Percentiles rank a stretch among this genome's conserved stretches.
These are phyloP conservation scores for Raphanus sativus DNA, from an alignment of 345 rosid genomes.

Conservation along the genomic window DNA sequence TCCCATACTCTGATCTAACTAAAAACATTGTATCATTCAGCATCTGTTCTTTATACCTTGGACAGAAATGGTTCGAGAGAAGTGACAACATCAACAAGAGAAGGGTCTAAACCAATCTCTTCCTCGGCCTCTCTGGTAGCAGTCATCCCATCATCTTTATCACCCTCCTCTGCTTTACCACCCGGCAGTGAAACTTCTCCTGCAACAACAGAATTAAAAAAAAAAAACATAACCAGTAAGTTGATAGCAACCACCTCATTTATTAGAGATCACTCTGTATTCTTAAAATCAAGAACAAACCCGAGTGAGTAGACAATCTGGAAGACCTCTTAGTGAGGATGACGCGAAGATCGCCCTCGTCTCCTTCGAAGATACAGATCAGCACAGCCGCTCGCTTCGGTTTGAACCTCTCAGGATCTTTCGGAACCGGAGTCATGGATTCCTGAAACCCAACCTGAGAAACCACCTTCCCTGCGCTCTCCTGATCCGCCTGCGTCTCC, in stretches of 20 bases:
- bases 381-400: slow-evolving; percentile 91
- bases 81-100: slow-evolving; percentile 62
- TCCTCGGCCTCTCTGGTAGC: slow-evolving; percentile 76
- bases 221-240: neutral
- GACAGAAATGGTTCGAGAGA: slow-evolving; percentile 84
- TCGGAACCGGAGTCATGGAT: slow-evolving; percentile 51
- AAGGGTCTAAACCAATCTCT: slow-evolving; percentile 74
- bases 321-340: slow-evolving; percentile 86
- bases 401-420: slow-evolving; percentile 52
- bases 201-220: too few relatives aligned
- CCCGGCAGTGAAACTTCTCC: slow-evolving; percentile 88
- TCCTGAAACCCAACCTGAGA: slow-evolving; percentile 84
- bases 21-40: neutral
- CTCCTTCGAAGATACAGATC: slow-evolving; percentile 87
- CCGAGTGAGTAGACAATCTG: slow-evolving; percentile 76
- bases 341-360: slow-evolving; percentile 75
- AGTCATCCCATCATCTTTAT: slow-evolving; percentile 63
- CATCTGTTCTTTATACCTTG: slow-evolving; percentile 50
- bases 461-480: slow-evolving; percentile 64
- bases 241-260: too few relatives aligned
- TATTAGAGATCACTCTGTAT: too few relatives aligned
- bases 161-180: slow-evolving; percentile 69
- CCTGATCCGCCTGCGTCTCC: slow-evolving; percentile 46
- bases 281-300: too few relatives aligned
- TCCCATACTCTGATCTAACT: neutral